These are phyloP conservation scores for Annona squamosa DNA, from an alignment of 164 flowering plant genomes.

Conservation along the genomic window DNA sequence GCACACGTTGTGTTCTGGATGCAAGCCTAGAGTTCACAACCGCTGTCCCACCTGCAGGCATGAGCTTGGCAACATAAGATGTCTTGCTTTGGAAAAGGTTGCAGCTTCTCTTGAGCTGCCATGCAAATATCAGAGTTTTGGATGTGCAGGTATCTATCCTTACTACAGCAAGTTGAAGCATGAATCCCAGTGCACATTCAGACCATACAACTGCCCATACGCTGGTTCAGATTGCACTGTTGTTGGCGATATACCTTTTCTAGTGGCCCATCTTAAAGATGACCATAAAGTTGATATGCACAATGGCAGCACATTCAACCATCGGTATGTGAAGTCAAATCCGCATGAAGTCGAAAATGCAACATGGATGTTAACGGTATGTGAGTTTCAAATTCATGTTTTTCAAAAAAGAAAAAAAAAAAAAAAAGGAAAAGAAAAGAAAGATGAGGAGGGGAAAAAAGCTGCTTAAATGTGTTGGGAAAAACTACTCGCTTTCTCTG, in stretches of 20 bases:
- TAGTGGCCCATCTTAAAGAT: slow-evolving; percentile 75
- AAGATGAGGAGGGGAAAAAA: too few relatives aligned
- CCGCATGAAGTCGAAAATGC: slow-evolving; percentile 93
- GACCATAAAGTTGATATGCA: slow-evolving; percentile 97
- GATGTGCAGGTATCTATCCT: slow-evolving; percentile 76
- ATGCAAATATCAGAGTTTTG: slow-evolving; percentile 79
- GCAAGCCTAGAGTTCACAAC: slow-evolving; percentile 89
- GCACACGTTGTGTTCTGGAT: slow-evolving; percentile 86
- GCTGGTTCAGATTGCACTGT: slow-evolving; percentile 94
- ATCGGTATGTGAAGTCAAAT: slow-evolving; percentile 89
- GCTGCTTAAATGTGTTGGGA: too few relatives aligned
- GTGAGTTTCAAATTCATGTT: too few relatives aligned
- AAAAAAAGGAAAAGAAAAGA: too few relatives aligned
- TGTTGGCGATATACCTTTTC: slow-evolving; percentile 70
- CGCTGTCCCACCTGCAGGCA: slow-evolving; percentile 94
- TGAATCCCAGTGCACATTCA: slow-evolving; percentile 62
- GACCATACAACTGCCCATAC: slow-evolving; percentile 91
- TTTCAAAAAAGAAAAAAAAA: too few relatives aligned
- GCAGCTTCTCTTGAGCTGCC: slow-evolving; percentile 95
- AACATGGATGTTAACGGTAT: slow-evolving; percentile 96
- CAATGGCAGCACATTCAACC: slow-evolving; percentile 86
- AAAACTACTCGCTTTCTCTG: too few relatives aligned
- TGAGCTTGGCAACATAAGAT: slow-evolving; percentile 91
- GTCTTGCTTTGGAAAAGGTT: slow-evolving; percentile 86
- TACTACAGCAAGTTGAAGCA: slow-evolving; percentile 95